Conservation (phyloP, 306 rosid genomes). For the Alnus rubra region DNA sequence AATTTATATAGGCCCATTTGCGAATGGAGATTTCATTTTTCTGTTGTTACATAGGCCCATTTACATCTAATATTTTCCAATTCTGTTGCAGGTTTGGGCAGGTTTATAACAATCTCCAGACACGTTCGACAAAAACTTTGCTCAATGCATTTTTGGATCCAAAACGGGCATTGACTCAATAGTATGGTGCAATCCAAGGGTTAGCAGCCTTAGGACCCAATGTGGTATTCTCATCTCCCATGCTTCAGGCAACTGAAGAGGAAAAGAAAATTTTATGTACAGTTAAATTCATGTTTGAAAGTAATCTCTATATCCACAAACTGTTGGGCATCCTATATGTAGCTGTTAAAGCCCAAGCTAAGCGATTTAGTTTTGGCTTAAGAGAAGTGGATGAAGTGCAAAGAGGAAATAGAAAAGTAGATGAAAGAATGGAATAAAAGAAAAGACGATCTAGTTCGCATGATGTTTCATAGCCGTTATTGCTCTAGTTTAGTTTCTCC, state of each 20-base stretch:
- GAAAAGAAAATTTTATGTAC: slow-evolving; percentile 5
- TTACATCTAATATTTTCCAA: slow-evolving; percentile 1
- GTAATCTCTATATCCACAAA: slow-evolving; percentile 7
- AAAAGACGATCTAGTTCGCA: not conserved
- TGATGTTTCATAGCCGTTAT: not conserved
- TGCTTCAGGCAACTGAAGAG: slow-evolving; percentile 22
- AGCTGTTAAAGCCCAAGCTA: not conserved
- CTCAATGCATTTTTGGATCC: slow-evolving; percentile 87
- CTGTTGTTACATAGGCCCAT: not conserved
- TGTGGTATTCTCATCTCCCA: slow-evolving; percentile 55
- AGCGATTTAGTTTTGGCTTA: not conserved
- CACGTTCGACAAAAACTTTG: slow-evolving; percentile 74
- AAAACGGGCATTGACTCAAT: slow-evolving; percentile 75
- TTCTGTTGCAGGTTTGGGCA: slow-evolving; percentile 69
- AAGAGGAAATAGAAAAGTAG: not conserved
- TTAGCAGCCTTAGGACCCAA: slow-evolving; percentile 71
- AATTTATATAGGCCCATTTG: slow-evolving; percentile 1
- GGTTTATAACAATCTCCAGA: slow-evolving; percentile 76
- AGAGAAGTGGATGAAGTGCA: not conserved
- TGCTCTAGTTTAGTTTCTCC: not conserved
- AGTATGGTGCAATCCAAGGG: slow-evolving; percentile 88
- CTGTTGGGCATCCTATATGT: slow-evolving; percentile 17
- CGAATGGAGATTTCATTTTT: not conserved
- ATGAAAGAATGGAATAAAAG: not conserved
- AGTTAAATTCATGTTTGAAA: slow-evolving; percentile 11